Conservation (phyloP, 2,329 filamentous ascomycete species). For the Aquanectria penicillioides region DNA sequence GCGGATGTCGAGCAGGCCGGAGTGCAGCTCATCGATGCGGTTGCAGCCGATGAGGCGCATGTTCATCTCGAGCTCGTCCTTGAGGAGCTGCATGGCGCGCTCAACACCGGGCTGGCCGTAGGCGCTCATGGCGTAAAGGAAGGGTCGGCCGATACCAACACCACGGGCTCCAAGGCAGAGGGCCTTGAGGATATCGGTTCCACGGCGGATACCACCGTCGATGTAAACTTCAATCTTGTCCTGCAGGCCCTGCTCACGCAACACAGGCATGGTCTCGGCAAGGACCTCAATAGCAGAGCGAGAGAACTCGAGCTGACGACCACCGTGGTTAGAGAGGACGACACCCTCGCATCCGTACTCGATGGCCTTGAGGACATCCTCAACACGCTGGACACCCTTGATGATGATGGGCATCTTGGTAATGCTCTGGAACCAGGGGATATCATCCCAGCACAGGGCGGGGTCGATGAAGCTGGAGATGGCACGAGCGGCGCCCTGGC, state of each 20-base stretch:
- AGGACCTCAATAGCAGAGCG: constrained; percentile 90
- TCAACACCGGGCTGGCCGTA: constrained; percentile 91
- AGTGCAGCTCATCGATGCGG: constrained; percentile 79
- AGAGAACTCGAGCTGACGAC: constrained; percentile 91
- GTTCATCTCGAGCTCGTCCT: constrained; percentile 99
- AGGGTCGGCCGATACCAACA: constrained; percentile 93
- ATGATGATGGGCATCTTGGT: constrained; percentile 96
- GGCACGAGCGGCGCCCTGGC: constrained; percentile 91
- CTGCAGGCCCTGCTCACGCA: constrained; percentile 78
- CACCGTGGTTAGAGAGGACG: constrained; percentile 95
- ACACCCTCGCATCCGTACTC: constrained; percentile 87
- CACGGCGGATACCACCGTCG: constrained; percentile 89
- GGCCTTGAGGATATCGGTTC: constrained; percentile 95
- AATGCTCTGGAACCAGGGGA: constrained; percentile 90
- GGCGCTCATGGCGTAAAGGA: constrained; percentile 94
- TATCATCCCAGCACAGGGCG: constrained; percentile 90
- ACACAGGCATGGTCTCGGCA: constrained; percentile 90
- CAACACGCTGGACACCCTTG: constrained; percentile 95
- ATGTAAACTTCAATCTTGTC: constrained; percentile 87
- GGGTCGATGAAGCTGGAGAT: constrained; percentile 99
- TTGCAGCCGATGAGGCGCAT: constrained; percentile 92
- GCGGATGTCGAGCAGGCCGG: constrained; percentile 81
- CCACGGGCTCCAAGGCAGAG: constrained; percentile 91
- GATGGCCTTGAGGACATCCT: constrained; percentile 90
- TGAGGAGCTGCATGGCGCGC: constrained; percentile 89